Conservation (phyloP, 257 asterid genomes). For the Asclepias syriaca region DNA sequence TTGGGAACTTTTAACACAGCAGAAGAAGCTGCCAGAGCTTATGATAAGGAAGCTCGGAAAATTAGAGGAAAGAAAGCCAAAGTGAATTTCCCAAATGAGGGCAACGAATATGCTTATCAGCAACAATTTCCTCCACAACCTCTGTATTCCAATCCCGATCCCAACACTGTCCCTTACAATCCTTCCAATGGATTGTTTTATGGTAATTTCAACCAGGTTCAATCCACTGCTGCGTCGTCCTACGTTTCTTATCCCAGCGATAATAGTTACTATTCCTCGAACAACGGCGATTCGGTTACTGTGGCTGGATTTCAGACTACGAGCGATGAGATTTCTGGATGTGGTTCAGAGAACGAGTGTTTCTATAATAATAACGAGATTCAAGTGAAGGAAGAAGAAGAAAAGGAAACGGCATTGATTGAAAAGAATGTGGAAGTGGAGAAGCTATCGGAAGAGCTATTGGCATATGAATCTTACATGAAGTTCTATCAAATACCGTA, state of each 20-base stretch:
- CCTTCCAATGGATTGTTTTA: background rate
- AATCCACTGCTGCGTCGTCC: background rate
- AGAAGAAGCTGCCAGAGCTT: constrained; percentile 90
- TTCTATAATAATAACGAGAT: background rate
- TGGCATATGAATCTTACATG: constrained; percentile 78
- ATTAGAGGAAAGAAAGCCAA: constrained; percentile 86
- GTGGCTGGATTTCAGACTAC: constrained; percentile 2
- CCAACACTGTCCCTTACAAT: background rate
- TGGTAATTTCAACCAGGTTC: background rate
- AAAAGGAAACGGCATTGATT: constrained; percentile 14
- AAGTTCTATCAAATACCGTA: constrained; percentile 79
- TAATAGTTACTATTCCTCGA: background rate
- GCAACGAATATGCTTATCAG: background rate
- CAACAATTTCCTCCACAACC: background rate
- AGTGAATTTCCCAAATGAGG: constrained; percentile 71
- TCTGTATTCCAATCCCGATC: background rate
- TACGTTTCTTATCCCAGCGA: background rate
- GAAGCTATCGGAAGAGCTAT: constrained; percentile 68
- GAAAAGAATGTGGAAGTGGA: constrained; percentile 28
- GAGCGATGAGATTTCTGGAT: constrained; percentile 3
- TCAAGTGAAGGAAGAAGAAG: constrained; percentile 22
- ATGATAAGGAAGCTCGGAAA: constrained; percentile 73
- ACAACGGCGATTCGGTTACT: background rate
- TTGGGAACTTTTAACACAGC: constrained; percentile 83
- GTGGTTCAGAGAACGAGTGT: constrained; percentile 5